Evolutionary conservation across 345 rosid species (phyloP).

Genomic region (Gossypium raimondii): DNA sequence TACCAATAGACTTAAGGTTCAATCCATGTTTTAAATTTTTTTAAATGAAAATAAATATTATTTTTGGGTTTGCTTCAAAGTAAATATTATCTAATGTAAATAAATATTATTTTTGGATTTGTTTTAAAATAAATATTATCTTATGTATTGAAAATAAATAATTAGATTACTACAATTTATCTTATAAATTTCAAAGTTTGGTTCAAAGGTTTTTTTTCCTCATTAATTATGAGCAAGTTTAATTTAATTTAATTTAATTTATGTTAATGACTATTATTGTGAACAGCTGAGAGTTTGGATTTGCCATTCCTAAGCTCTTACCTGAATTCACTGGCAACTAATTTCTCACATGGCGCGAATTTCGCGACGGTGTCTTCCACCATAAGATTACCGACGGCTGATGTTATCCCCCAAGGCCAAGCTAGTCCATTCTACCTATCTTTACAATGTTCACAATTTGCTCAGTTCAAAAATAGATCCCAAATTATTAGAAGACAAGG

Average conservation of each 20-base stretch:
- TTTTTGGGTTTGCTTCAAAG: no score
- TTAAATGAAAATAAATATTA: no score
- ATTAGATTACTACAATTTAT: no score
- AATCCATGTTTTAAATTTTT: no score
- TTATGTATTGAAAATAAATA: no score
- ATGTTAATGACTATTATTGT: neutral
- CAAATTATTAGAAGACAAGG: conserved; percentile 37
- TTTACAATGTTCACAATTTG: conserved; percentile 41
- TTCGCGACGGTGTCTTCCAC: conserved; percentile 32
- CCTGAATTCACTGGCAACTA: conserved; percentile 28
- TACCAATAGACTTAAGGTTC: neutral
- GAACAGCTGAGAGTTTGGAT: conserved; percentile 23
- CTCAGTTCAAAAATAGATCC: conserved; percentile 37
- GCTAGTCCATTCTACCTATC: conserved; percentile 43
- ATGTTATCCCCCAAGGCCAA: conserved; percentile 20
- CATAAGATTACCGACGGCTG: conserved; percentile 14
- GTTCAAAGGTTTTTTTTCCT: no score
- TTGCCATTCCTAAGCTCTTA: conserved; percentile 30
- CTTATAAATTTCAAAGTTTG: no score
- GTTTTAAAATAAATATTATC: no score
- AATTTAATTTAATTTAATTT: neutral
- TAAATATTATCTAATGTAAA: no score
- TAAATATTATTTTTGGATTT: no score
- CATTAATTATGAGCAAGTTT: neutral
- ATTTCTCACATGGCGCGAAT: conserved; percentile 34